Base-by-base conservation (phyloP, 192 early-diverging fungal species). In the Blastocladiella britannica region DNA sequence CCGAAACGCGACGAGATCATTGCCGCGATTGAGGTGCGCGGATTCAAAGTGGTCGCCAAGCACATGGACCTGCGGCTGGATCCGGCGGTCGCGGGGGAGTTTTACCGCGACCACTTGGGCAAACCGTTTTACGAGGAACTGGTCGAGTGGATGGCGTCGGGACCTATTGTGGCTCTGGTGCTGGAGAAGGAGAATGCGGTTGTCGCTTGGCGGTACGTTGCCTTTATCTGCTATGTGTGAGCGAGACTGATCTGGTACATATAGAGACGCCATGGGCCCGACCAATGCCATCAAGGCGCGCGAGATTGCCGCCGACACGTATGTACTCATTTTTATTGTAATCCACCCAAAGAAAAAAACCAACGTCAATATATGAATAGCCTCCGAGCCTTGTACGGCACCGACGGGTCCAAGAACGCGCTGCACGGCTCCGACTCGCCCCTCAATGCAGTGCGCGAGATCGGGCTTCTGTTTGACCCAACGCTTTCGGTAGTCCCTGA, bases 401-500 rank as follows among this genome's bases (percentile, higher is more conserved):
- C 66, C 12, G 73, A 80, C 59, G 69, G 69, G 0, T 58, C 71
- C n/a, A 53, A 67, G 20, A 80, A 80, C 53, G 72, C 71, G 15
- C 72, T 81, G 1, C 79, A 81, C 59, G 75, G 72, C 18, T 78
- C 79, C 1, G 77, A 80, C 61, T 72, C 75, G 12, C 60, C 64
- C 9, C 25, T 56, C 27, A 75, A 70, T 7, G 78, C 78, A 0
- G 65, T 58, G 28, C 64, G 78, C 6, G 78, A 80, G 56, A 79
- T 79, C 26, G 31, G 55, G 0, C 52, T 79, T 26, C 63, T 79
- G 4, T 79, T 79, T 67, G 71, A 47, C 37, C 12, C 15, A 9
- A 47, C 12, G 15, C 37, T 47, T 6, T 47, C 37, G 37, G 12
- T 20, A 4, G 15, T 9, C 0, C 37, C 37, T 9, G 37, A 20